Evolutionary conservation across 2,329 filamentous ascomycete species (phyloP), one percentile per base, ranked within the genome.

Genomic region (Calcarisporium arbuscula): DNA sequence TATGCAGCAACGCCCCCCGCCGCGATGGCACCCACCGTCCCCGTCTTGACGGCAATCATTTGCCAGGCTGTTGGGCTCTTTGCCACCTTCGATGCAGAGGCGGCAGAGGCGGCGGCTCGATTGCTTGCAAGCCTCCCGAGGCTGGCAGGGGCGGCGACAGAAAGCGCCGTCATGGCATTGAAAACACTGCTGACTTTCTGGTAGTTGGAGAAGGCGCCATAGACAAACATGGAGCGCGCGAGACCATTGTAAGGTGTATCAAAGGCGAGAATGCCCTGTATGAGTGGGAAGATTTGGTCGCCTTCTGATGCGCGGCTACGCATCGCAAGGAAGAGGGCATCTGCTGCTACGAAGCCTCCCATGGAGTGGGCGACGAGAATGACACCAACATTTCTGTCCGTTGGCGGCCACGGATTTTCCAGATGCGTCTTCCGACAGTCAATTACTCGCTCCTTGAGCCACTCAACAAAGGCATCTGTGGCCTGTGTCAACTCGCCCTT

Each of bases 1-100:
- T 92, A 94, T 3, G 87, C 82, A 1, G 85, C 83, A 0, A 88
- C 86, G 2, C 83, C 84, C 1, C 86, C 86, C 0, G 85, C 86
- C 1, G 80, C 80, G 19, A 88, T 87, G 9, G 88, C 77, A 1
- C 85, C 85, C 0, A 87, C 84, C 0, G 85, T 88, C 1, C 86
- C 87, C 0, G 85, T 87, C 32, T 81, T 82, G 58, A 90, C 80
- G 15, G 86, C 87, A 29, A 88, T 74, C 4, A 74, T 52, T 48
- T 75, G 70, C 72, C 72, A 77, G 1, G 65, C 60, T 38, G 68
- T 69, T 70, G n/a, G n/a, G n/a, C n/a, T n/a, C n/a, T n/a, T n/a
- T n/a, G n/a, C n/a, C n/a, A n/a, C n/a, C n/a, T n/a, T 47, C 2
- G 51, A 38, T 1, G 49, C 34, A 9, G 49, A 39, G 8, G 29